phyloP scores from a whole-genome alignment of 2,329 filamentous ascomycete species.

The Fusarium subtropicale region DNA sequence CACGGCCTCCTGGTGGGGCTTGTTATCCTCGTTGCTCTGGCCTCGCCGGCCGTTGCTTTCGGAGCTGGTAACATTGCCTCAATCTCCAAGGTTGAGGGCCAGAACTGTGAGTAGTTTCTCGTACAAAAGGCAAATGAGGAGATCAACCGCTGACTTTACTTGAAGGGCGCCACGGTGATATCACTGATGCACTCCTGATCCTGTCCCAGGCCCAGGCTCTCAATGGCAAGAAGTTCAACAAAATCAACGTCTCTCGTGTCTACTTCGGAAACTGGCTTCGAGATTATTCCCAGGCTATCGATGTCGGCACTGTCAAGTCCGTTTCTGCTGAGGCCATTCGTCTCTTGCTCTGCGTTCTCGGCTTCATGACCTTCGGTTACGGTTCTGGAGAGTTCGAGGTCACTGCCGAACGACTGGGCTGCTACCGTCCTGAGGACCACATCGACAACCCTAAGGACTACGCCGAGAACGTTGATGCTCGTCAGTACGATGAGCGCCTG shows the following conservation, averaged over 20 bases:
- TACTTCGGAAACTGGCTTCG: constrained; percentile 97
- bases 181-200: constrained; percentile 87
- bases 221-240: constrained; percentile 83
- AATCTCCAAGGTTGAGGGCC: constrained; percentile 81
- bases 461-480: constrained; percentile 87
- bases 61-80: constrained; percentile 90
- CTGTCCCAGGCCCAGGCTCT: constrained; percentile 68
- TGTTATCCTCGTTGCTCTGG: constrained; percentile 73
- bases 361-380: constrained; percentile 89
- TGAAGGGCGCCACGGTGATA: constrained; percentile 85
- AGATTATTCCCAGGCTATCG: constrained; percentile 94
- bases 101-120: constrained; percentile 72
- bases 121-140: neutral
- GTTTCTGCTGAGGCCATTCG: constrained; percentile 92
- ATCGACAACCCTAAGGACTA: constrained; percentile 88
- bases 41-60: constrained; percentile 78
- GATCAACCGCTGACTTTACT: neutral
- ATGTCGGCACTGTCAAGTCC: constrained; percentile 90
- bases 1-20: constrained; percentile 66
- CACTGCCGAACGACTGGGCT: constrained; percentile 82
- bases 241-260: constrained; percentile 86
- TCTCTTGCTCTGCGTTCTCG: constrained; percentile 87
- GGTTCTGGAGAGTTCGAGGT: constrained; percentile 88
- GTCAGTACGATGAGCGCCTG: constrained; percentile 82
- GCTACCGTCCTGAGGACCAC: constrained; percentile 81